Base-by-base conservation (phyloP, 2,329 filamentous ascomycete species). In the Trichoderma pleuroti region DNA sequence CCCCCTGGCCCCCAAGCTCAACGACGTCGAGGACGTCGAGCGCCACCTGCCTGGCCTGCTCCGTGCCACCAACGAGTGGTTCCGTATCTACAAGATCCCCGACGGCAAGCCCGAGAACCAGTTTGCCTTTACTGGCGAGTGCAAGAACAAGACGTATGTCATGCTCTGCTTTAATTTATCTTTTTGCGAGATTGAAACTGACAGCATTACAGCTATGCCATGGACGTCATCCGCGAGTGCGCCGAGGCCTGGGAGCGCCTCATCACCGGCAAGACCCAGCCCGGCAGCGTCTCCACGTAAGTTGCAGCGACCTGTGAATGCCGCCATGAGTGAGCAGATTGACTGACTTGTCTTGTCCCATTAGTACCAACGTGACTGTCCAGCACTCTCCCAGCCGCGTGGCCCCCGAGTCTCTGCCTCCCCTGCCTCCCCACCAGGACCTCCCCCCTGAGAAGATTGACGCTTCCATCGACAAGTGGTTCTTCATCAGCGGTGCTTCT, bases 11-110 rank as follows among this genome's bases (percentile, higher is more conserved):
- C 85, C 93, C 80, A 97, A 97, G 90, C 92, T 99, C 81, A 95
- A 99, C 86, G 95, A 98, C 83, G 91, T 98, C 74, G 96, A 98
- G 89, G 96, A 99, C 81, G 96, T 99, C 77, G 96, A 99, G 90
- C 92, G 95, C 81, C 96, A 98, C 87, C 91, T 99, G 71, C 96
- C 96, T 72, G 96, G 96, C 78, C 93, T 99, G 72, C 89, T 99
- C 82, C 92, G 96, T 77, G 96, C 96, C 81, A 98, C 95, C 81
- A 99, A 99, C 82, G 96, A 99, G 88, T 99, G 96, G 96, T 99
- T 99, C 94, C 94, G 96, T 84, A 99, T 99, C 90, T 99, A 99
- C 92, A 99, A 99, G 90, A 99, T 99, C 85, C 96, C 96, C 81
- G 96, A 99, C 82, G 96, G 96, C 88, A 99, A 99, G 94, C 94